Conservation (phyloP, 2,329 filamentous ascomycete species). For the Diaporthe velutina region DNA sequence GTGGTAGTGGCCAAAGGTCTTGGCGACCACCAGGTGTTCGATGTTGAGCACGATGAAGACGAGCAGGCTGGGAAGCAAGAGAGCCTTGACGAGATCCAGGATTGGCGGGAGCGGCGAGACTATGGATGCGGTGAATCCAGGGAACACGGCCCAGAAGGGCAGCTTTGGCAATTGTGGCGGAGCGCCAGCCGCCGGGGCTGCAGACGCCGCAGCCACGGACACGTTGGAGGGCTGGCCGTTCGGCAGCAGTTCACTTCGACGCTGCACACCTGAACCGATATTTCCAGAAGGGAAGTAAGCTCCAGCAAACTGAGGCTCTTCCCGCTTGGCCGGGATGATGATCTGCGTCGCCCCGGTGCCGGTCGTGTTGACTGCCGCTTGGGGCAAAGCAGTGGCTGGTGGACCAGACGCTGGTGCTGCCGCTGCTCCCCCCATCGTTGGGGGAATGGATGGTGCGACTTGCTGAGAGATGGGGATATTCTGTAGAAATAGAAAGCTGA, state of each 20-base stretch:
- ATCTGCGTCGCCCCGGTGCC: background rate
- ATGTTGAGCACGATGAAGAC: constrained; percentile 33
- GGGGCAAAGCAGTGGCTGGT: background rate
- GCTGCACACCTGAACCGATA: background rate
- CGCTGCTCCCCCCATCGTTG: background rate
- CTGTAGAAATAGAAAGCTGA: constrained; percentile 27
- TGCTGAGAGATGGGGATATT: constrained; percentile 19
- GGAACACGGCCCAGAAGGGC: constrained; percentile 34
- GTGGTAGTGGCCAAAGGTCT: constrained; percentile 28
- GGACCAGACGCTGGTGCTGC: background rate
- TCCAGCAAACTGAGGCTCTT: background rate
- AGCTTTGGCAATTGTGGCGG: background rate
- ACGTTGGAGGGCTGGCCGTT: constrained; percentile 1
- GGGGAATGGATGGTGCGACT: background rate
- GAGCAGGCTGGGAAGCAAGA: constrained; percentile 32
- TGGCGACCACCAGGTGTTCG: constrained; percentile 30
- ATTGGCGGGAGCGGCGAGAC: constrained; percentile 17
- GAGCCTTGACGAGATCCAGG: background rate
- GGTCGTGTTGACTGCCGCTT: constrained; percentile 10
- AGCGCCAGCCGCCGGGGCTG: constrained; percentile 1
- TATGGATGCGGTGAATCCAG: constrained; percentile 8
- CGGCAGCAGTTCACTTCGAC: background rate
- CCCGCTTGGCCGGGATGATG: constrained; percentile 19
- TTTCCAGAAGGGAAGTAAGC: background rate
- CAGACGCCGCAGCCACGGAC: constrained; percentile 5